Conservation (phyloP, 257 asterid genomes). For the Jasminum sambac region DNA sequence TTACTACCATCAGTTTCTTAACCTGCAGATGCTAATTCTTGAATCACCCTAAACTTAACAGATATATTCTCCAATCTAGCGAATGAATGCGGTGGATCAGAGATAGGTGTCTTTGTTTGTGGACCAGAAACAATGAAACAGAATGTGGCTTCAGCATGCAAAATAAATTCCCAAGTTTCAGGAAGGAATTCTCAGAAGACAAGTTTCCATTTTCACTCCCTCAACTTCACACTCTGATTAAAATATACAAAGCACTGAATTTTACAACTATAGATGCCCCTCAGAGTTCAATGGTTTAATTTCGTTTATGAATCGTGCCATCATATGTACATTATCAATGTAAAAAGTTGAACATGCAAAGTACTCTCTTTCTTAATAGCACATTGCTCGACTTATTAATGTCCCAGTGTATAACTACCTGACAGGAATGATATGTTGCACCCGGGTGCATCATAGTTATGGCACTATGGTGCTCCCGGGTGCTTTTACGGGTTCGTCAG, state of each 20-base stretch:
- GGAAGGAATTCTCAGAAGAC: conserved; percentile 32
- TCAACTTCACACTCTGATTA: conserved; percentile 62
- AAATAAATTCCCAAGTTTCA: conserved; percentile 24
- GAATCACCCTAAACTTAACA: conserved; percentile 32
- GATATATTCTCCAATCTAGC: conserved; percentile 46
- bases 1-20: not conserved
- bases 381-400: too few relatives aligned
- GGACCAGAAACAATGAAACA: conserved; percentile 81
- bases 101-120: conserved; percentile 69
- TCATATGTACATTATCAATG: not conserved
- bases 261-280: not conserved
- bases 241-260: not conserved
- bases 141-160: conserved; percentile 60
- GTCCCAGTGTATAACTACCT: too few relatives aligned
- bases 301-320: not conserved
- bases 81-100: conserved; percentile 54
- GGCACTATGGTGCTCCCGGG: too few relatives aligned
- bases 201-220: conserved; percentile 63
- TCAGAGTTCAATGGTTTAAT: not conserved
- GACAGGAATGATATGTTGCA: too few relatives aligned
- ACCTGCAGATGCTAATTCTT: conserved; percentile 3
- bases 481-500: too few relatives aligned
- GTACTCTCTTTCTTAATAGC: not conserved
- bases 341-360: not conserved
- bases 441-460: too few relatives aligned